Evolutionary conservation across 495 filamentous ascomycete species (phyloP), one percentile per base, ranked within the genome.

Genomic region (Penicillium lagena): DNA sequence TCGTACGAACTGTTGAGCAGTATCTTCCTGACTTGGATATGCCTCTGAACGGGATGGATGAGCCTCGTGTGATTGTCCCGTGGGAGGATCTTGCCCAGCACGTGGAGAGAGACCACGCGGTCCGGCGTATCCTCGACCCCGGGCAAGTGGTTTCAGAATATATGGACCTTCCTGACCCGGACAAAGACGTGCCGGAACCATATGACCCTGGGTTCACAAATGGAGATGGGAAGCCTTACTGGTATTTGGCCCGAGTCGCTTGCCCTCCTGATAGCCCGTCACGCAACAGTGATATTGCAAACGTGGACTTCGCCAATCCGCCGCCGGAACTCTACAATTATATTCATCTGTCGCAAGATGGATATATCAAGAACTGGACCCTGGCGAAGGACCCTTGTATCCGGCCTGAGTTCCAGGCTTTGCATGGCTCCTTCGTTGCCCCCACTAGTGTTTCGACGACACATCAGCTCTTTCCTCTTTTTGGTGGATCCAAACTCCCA

Each of bases 1-100:
- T 87, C 60, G 72, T 83, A 37, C 45, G 72, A 32, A 74, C 68
- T 0, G 67, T 86, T 34, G 61, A 76, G 33, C 67, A 79, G 40
- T 49, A 78, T 39, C 62, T 87, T 35, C 83, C 83, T 11, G 81
- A 87, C 56, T 76, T 87, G 70, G 81, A 85, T 43, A 66, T 86
- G 35, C 73, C 81, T 1, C 64, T 85, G 48, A 87, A 87, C 51
- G 66, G 71, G 2, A 77, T 83, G 67, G 83, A 87, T 49, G 81
- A 86, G 51, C 81, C 83, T 13, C 62, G 83, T 31, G 52, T 86
- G 4, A 69, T 85, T 0, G 77, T 80, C 1, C 78, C 79, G n/a
- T 86, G 82, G 82, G 83, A 87, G 49, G 66, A 72, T 6, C 72
- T 86, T 35, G 66, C 78, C 35, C 58, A 53, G 7, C 70, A 76